Base-by-base conservation (phyloP, 2,329 filamentous ascomycete genomes). In the Fusarium sp. region DNA sequence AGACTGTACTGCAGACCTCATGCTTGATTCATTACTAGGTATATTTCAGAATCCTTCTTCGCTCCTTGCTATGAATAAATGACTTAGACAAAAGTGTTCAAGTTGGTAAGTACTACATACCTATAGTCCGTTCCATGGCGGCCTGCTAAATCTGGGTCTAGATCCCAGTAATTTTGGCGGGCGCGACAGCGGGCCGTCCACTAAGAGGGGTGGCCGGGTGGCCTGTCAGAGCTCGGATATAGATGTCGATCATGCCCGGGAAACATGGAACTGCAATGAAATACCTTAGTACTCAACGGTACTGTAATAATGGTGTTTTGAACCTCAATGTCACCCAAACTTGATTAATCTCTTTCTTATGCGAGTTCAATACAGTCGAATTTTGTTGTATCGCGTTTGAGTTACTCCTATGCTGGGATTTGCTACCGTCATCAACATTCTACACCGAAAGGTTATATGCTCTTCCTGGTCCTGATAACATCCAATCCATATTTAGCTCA, bases 171-270 rank as follows among this genome's bases (percentile, higher is more conserved):
- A 63, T 40, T 41, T 41, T 42, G 53, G 50, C 34, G 53, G 51
- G 48, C 49, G 55, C 49, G 21, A 62, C 30, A 53, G 45, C 55
- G 60, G 65, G 63, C 63, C 56, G 49, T 55, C 50, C 18, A 53
- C 20, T 43, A 27, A 13, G 59, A 56, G 45, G 64, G 59, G 67
- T 66, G 55, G 21, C 53, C 30, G 62, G 59, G 67, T 66, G 59
- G 21, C 46, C 30, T 65, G 62, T 51, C 60, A 42, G 32, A 42
- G 23, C 49, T 41, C 23, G 49, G 48, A 41, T 51, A 41, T 27
- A 51, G 32, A 25, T n/a, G 49, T 51, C 32, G 49, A 51, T 51
- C 49, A 51, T 27, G 28, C 28, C 11, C 27, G 21, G 20, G 21
- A 41, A 23, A 40, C 34, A 25, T 25, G 23, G 23, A 37, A n/a